Percentiles rank a stretch among this genome's conserved stretches.
Conservation (phyloP, 495 filamentous ascomycete genomes). For the Penicillium macrosclerotiorum region DNA sequence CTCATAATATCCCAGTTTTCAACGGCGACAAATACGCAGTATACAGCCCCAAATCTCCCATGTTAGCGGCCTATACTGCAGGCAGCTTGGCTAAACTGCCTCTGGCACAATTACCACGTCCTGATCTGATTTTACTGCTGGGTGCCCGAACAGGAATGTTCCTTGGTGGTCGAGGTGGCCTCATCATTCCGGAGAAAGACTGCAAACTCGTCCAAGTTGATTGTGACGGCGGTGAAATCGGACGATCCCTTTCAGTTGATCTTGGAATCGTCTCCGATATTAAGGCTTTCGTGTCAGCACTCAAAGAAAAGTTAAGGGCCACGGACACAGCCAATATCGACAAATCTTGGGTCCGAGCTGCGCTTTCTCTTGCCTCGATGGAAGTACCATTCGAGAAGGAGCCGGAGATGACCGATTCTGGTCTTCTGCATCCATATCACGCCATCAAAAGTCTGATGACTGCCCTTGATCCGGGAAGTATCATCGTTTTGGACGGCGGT, state of each 20-base stretch:
- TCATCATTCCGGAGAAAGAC: constrained; percentile 22
- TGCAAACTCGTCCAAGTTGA: constrained; percentile 29
- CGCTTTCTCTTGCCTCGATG: constrained; percentile 10
- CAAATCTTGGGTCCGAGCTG: constrained; percentile 15
- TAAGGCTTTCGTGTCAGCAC: constrained; percentile 14
- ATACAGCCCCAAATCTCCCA: constrained; percentile 5
- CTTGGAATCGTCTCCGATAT: constrained; percentile 26
- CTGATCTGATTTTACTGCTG: constrained; percentile 26
- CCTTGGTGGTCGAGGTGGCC: constrained; percentile 21
- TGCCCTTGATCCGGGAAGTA: constrained; percentile 20
- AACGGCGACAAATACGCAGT: constrained; percentile 19
- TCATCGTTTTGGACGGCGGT: constrained; percentile 28
- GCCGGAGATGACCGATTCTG: constrained; percentile 7
- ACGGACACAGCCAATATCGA: constrained; percentile 3
- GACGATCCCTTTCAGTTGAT: constrained; percentile 21
- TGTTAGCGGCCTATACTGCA: constrained; percentile 10
- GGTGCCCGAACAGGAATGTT: constrained; percentile 31
- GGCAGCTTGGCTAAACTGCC: constrained; percentile 13
- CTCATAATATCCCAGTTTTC: constrained; percentile 21
- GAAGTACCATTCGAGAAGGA: constrained; percentile 21
- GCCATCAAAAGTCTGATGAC: constrained; percentile 22
- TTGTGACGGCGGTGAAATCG: constrained; percentile 24
- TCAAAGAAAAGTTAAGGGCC: constrained; percentile 9
- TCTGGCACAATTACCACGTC: constrained; percentile 5
- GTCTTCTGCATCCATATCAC: constrained; percentile 27